Evolutionary conservation across 352 stramenopile genomes (phyloP), one percentile per base, ranked within the genome.

Genomic region (Phytophthora constricta): DNA sequence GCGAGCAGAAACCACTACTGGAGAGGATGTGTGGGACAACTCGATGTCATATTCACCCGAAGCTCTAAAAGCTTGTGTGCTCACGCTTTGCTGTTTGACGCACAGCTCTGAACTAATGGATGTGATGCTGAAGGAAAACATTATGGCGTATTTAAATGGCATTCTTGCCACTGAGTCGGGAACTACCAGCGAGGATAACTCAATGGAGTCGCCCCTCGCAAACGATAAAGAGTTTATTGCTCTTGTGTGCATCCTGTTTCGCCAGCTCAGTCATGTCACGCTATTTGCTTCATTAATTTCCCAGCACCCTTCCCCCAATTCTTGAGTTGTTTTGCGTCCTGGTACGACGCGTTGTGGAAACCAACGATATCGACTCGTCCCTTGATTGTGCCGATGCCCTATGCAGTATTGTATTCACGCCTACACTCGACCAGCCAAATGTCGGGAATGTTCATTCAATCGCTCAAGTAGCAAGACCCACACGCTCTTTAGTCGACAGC

Each of bases 381-480:
- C 73, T 92, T 0, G 86, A 94, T 25, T 88, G 82, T 39, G 80
- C 84, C 2, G 86, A 92, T 22, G 68, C 65, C 20, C 65, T 94
- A 3, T 92, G 82, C 46, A 90, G 74, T 46, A 68, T 89, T 26
- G 75, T 79, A 1, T 91, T 90, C 43, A 43, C 65, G 1, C 45
- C 54, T 11, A 20, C 52, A 33, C 20, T 34, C 28, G 58, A 56
- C 47, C 46, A 47, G 41, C 43, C 16, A 23, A 43, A 48, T 10
- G 31, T 31, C 27, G 54, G 20, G 33, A 58, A 42, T 43, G 37
- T 7, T 41, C 16, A 41, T 64, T 46, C 7, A 14, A 43, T 70
- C 8, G 37, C 37, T 34, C 27, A 39, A 3, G 26, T 63, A 13
- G 62, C 47, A 3, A 63, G 57, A 41, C 69, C 74, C 5, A 51